Evolutionary conservation across 805 yeast species (phyloP), one percentile per base, ranked within the genome.

Genomic region (Jamesozyma jinghongensis): DNA sequence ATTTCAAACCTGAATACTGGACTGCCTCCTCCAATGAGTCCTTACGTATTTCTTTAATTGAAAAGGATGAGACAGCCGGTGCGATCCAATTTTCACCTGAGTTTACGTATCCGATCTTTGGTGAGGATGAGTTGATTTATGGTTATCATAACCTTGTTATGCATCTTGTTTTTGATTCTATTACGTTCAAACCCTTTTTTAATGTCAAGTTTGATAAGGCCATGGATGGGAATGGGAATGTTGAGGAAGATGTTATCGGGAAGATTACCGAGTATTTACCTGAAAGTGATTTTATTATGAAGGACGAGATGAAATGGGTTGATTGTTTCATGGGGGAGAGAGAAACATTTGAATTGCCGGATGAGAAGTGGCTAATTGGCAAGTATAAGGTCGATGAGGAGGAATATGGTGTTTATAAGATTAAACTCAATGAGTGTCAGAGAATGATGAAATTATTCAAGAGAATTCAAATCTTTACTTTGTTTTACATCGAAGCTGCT

Each of bases 71-170:
- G 2, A 63, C 69, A 3, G 73, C 78, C 3, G 75, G 70, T 3
- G 73, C 79, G 2, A 74, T 80, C 17, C 66, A 75, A 3, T 87
- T 88, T 65, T 64, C 71, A 30, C 97, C 97, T 0, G 54, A 66
- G 12, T 87, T 85, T 64, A 90, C 97, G 1, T 92, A 92, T 59
- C 95, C 97, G 2, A 81, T 92, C 10, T 92, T 77, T 68, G 97
- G 97, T 5, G 95, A 87, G 36, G 73, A 86, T 1, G 98, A 92
- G 56, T 79, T 79, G 40, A 79, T 92, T 1, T 85, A 79, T 54
- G 98, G 98, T 2, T 92, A 76, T 58, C 72, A 79, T 48, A 81
- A 76, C 50, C 66, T 88, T 29, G 68, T 68, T 26, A 76, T 92
- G 28, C 73, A 75, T 49, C 57, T 81, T 30, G 77, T 81, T 14